phyloP scores from a whole-genome alignment of 176 grass and related monocot species.

The Triticum turgidum region DNA sequence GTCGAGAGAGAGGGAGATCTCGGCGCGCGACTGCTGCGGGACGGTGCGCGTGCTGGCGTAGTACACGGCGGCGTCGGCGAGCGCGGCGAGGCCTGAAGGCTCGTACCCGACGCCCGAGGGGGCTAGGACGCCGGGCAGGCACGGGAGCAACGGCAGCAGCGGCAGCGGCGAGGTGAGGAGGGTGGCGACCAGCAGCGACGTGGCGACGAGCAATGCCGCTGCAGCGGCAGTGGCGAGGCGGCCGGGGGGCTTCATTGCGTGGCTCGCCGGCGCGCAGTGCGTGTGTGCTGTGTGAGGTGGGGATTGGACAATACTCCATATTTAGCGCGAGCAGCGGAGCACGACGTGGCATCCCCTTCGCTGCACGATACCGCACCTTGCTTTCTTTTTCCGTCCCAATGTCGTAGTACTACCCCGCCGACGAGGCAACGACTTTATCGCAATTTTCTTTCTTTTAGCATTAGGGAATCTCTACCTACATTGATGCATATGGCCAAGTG shows the following conservation, averaged over 20 bases:
- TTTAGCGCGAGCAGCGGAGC: too few relatives aligned
- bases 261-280: background rate
- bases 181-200: slow-evolving; percentile 17
- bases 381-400: background rate
- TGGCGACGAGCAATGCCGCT: slow-evolving; percentile 15
- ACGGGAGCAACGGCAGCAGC: slow-evolving; percentile 21
- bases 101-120: slow-evolving; percentile 11
- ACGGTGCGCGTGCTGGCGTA: background rate
- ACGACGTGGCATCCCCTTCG: background rate
- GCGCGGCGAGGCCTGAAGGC: background rate
- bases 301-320: background rate
- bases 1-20: slow-evolving; percentile 48
- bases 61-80: background rate
- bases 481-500: background rate
- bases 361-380: background rate
- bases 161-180: slow-evolving; percentile 14
- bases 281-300: background rate
- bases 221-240: slow-evolving; percentile 19
- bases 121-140: slow-evolving; percentile 5
- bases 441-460: too few relatives aligned
- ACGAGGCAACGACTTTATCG: background rate
- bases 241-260: slow-evolving; percentile 11
- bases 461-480: background rate
- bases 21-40: slow-evolving; percentile 52
- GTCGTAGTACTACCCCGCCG: background rate